phyloP scores from a whole-genome alignment of 2,329 filamentous ascomycete species.

The Malbranchea zuffiana region DNA sequence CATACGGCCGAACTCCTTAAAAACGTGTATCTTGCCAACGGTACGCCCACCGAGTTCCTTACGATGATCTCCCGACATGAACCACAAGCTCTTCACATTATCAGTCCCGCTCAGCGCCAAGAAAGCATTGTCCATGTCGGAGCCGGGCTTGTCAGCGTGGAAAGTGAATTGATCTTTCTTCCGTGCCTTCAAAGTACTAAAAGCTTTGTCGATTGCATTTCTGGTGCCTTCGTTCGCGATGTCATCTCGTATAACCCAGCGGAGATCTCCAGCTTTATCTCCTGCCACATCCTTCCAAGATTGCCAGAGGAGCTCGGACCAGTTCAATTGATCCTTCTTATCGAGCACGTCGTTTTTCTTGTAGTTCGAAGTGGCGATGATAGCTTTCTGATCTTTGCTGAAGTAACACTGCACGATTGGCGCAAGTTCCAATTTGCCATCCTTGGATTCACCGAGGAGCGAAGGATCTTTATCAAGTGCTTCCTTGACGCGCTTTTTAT shows the following conservation, averaged over 20 bases:
- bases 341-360: background rate
- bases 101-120: background rate
- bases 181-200: background rate
- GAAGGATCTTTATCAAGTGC: too few relatives aligned
- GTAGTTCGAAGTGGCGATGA: background rate
- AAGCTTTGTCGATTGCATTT: background rate
- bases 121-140: background rate
- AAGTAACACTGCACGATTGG: too few relatives aligned
- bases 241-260: background rate
- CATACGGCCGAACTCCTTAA: too few relatives aligned
- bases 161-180: background rate
- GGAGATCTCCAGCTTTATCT: background rate
- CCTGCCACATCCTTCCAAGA: background rate
- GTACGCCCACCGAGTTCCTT: background rate
- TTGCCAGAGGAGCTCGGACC: conserved; percentile 1
- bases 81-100: background rate
- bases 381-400: background rate
- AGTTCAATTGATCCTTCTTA: background rate
- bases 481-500: too few relatives aligned
- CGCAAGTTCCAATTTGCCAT: too few relatives aligned
- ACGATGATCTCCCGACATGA: background rate
- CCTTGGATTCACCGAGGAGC: too few relatives aligned
- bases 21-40: background rate
- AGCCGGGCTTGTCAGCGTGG: background rate
- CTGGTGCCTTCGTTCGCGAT: background rate